phyloP scores from a whole-genome alignment of 2,329 filamentous ascomycete species.

The Penicillium sp. region DNA sequence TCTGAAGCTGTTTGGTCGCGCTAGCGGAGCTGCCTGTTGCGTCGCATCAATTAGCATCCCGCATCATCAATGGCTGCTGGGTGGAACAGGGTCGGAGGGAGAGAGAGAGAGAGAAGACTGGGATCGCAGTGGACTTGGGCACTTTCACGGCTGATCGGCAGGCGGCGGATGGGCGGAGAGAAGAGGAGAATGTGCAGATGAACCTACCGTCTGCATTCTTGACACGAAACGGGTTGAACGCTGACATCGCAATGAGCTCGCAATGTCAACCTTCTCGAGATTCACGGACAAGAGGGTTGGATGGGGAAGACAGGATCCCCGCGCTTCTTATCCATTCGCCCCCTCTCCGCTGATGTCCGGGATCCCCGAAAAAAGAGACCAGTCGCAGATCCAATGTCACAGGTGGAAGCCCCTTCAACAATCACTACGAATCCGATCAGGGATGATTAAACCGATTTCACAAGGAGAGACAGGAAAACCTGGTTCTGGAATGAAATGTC shows the following conservation, averaged over 20 bases:
- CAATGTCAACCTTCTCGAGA: conserved; percentile 2
- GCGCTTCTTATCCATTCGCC: conserved; percentile 17
- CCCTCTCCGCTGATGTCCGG: conserved; percentile 16
- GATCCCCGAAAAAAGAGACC: conserved; percentile 13
- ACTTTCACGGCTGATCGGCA: conserved; percentile 14
- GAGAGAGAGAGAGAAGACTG: neutral
- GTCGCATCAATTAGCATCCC: conserved; percentile 6
- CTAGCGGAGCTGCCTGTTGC: conserved; percentile 10
- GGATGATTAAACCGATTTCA: neutral
- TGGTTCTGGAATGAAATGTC: neutral
- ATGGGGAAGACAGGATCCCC: conserved; percentile 15
- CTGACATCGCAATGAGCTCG: conserved; percentile 38
- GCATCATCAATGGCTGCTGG: neutral
- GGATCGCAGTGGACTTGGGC: neutral
- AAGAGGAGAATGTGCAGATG: neutral
- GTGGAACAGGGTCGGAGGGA: neutral
- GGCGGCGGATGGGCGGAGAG: conserved; percentile 12
- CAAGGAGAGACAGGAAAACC: neutral
- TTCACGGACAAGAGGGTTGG: conserved; percentile 12
- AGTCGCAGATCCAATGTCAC: conserved; percentile 4
- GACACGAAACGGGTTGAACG: conserved; percentile 48
- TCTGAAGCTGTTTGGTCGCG: conserved; percentile 3
- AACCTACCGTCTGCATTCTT: conserved; percentile 32
- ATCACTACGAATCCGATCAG: neutral
- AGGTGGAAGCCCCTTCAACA: neutral